phyloP scores from a whole-genome alignment of 495 filamentous ascomycete species.

The Wilcoxina mikolae region DNA sequence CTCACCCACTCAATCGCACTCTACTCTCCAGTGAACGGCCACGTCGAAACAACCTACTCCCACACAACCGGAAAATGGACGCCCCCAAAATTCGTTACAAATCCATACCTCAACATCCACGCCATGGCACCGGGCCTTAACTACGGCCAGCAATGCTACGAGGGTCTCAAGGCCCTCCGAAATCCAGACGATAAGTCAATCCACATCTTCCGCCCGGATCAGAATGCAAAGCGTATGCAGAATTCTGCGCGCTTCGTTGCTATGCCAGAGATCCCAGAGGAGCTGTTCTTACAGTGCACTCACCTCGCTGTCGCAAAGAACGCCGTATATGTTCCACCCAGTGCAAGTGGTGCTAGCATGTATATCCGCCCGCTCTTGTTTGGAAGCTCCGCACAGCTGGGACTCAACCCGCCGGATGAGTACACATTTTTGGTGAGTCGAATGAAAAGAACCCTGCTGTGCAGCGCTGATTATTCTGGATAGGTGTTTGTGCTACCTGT shows the following conservation, averaged over 20 bases:
- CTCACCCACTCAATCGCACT: constrained; percentile 8
- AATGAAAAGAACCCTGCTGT: background rate
- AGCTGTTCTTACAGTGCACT: constrained; percentile 58
- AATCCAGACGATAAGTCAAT: constrained; percentile 45
- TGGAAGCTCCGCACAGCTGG: constrained; percentile 64
- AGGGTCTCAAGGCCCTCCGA: constrained; percentile 85
- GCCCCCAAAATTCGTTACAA: constrained; percentile 51
- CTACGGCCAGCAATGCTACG: constrained; percentile 85
- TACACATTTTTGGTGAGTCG: constrained; percentile 59
- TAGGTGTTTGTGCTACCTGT: constrained; percentile 58
- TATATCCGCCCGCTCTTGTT: constrained; percentile 82
- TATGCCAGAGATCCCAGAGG: constrained; percentile 57
- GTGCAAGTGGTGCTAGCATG: constrained; percentile 70
- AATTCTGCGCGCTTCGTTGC: constrained; percentile 63
- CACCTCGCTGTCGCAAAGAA: constrained; percentile 67
- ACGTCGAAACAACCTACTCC: constrained; percentile 60
- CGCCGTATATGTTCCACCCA: constrained; percentile 74
- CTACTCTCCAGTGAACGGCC: constrained; percentile 50
- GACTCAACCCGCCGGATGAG: constrained; percentile 68
- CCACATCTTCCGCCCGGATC: constrained; percentile 63
- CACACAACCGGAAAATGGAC: constrained; percentile 60
- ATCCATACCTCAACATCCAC: constrained; percentile 69
- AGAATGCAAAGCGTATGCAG: constrained; percentile 69
- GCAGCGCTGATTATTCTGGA: background rate
- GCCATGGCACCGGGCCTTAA: constrained; percentile 83